These are phyloP conservation scores for Fusarium denticulatum DNA, from an alignment of 2,329 filamentous ascomycete genomes.

Conservation along the genomic window DNA sequence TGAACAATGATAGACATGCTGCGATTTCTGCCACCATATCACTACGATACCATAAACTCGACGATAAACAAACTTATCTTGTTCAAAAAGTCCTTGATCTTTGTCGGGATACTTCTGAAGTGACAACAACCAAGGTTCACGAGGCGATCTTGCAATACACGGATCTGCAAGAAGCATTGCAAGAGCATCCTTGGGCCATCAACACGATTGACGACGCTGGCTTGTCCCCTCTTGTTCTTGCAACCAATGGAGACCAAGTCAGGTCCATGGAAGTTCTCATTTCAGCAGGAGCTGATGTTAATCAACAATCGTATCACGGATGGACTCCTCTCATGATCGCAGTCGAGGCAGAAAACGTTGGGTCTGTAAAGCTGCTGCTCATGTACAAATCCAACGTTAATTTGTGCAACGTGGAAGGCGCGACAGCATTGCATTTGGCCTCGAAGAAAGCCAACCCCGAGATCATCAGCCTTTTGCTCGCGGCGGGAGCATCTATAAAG, in stretches of 20 bases:
- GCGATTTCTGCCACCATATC: fast-evolving
- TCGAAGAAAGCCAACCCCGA: fast-evolving
- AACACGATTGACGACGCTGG: not conserved
- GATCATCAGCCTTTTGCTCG: not conserved
- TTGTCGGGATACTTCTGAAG: not conserved
- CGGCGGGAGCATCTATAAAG: slow-evolving; percentile 5
- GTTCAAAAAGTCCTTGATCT: not conserved
- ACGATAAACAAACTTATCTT: not conserved
- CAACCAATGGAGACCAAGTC: fast-evolving
- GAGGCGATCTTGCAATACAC: not conserved
- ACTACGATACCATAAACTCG: fast-evolving
- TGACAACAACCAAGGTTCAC: not conserved
- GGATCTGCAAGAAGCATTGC: not conserved
- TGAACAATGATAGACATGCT: not conserved
- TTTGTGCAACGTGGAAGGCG: fast-evolving
- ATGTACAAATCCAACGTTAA: not conserved
- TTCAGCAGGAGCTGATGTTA: slow-evolving; percentile 10
- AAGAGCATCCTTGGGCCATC: slow-evolving; percentile 16
- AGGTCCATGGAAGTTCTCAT: not conserved
- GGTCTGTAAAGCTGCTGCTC: slow-evolving; percentile 1
- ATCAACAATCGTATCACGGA: not conserved
- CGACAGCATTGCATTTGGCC: not conserved
- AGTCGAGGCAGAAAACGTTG: fast-evolving
- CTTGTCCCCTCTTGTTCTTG: not conserved
- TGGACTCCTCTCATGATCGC: not conserved